Evolutionary conservation across 2,329 filamentous ascomycete species (phyloP).

Genomic region (Alternaria metachromatica): DNA sequence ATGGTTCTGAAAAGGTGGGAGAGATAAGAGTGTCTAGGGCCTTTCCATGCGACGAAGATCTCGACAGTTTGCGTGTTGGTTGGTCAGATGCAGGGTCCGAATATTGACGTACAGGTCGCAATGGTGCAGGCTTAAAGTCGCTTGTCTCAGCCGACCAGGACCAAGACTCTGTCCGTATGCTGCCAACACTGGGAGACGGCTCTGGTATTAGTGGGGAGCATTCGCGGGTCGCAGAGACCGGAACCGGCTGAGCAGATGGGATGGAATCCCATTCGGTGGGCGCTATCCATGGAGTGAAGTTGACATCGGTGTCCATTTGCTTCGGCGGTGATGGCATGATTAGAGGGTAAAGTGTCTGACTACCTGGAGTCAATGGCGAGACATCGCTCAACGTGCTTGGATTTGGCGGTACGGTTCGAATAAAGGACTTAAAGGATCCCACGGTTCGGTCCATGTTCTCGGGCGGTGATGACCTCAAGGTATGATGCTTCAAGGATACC

Average conservation of each 20-base stretch:
- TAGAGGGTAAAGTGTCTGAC: conserved; percentile 1
- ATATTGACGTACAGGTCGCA: conserved; percentile 31
- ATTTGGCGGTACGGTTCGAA: conserved; percentile 29
- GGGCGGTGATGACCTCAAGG: conserved; percentile 33
- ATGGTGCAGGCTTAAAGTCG: conserved; percentile 14
- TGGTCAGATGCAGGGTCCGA: conserved; percentile 9
- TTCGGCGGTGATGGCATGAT: not conserved
- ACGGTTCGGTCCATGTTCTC: conserved; percentile 45
- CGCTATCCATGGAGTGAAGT: conserved; percentile 33
- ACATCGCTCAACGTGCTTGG: conserved; percentile 24
- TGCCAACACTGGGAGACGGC: conserved; percentile 29
- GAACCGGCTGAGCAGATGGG: not conserved
- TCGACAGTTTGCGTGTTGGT: conserved; percentile 29
- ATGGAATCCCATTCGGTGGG: conserved; percentile 33
- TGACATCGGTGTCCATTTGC: conserved; percentile 9
- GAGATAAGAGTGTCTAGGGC: not conserved
- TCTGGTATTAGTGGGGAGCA: conserved; percentile 34
- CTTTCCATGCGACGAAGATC: conserved; percentile 14
- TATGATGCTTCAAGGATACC: conserved; percentile 28
- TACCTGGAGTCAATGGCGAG: conserved; percentile 16
- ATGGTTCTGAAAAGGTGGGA: not conserved
- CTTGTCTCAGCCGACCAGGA: conserved; percentile 11
- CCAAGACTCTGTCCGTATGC: conserved; percentile 18
- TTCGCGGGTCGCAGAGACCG: not conserved
- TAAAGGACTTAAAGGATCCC: conserved; percentile 42